A percentile compares a stretch with the other conserved stretches of the same genome.
phyloP scores from a whole-genome alignment of 2,329 filamentous ascomycete genomes.

The Elsinoe australis region DNA sequence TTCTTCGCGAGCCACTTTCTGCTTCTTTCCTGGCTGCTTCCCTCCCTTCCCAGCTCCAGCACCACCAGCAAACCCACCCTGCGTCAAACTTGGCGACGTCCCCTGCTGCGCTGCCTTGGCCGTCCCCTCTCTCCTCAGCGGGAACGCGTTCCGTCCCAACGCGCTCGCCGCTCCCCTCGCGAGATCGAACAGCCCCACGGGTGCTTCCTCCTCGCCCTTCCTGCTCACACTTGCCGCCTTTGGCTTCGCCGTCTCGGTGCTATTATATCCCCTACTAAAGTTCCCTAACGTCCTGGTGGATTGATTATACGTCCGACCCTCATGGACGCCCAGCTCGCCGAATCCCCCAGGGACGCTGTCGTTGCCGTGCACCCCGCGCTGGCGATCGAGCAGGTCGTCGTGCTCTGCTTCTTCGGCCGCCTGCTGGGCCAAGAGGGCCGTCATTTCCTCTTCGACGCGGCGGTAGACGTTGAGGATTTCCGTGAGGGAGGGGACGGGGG shows the following conservation, averaged over 20 bases:
- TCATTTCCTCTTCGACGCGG: slow-evolving; percentile 70
- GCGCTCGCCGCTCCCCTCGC: slow-evolving; percentile 44
- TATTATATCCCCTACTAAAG: slow-evolving; percentile 6
- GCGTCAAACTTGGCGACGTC: slow-evolving; percentile 13
- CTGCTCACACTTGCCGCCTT: slow-evolving; percentile 23
- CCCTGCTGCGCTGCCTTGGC: slow-evolving; percentile 19
- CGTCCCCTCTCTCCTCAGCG: slow-evolving; percentile 29
- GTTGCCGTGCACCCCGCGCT: slow-evolving; percentile 49
- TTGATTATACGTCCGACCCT: slow-evolving; percentile 33
- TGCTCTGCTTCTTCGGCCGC: slow-evolving; percentile 61
- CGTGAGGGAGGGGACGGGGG: slow-evolving; percentile 60
- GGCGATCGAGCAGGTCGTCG: slow-evolving; percentile 39
- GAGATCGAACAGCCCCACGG: slow-evolving; percentile 48
- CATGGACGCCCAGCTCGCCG: slow-evolving; percentile 30
- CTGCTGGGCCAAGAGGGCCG: slow-evolving; percentile 58
- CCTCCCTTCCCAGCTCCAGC: not conserved
- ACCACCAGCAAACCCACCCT: not conserved
- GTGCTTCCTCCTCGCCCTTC: slow-evolving; percentile 40
- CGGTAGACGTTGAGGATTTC: slow-evolving; percentile 70
- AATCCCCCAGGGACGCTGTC: slow-evolving; percentile 37
- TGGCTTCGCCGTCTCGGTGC: slow-evolving; percentile 6
- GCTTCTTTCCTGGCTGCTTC: not conserved
- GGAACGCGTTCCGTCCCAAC: slow-evolving; percentile 42
- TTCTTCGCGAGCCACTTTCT: not conserved
- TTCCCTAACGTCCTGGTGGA: slow-evolving; percentile 36